Base-by-base conservation (phyloP, 2,329 filamentous ascomycete genomes). In the Penicillium sp. region DNA sequence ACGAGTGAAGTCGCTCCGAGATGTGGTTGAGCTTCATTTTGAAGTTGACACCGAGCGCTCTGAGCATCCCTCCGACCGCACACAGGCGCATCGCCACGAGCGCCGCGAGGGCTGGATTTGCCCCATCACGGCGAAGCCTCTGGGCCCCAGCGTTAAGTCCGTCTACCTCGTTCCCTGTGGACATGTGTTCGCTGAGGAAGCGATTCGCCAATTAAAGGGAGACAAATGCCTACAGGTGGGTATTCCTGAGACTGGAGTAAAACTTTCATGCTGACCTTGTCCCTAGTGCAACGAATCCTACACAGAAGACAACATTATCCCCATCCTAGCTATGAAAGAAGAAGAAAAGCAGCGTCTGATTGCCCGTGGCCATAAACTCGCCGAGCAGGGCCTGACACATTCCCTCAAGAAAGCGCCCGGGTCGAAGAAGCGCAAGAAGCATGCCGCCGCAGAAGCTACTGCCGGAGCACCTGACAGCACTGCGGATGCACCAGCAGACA, bases 131-230 rank as follows among this genome's bases (percentile, higher is more conserved):
- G 78, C 84, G 54, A 94, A 93, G 60, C 81, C 84, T 60, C 67
- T 98, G 15, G 92, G 92, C 0, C 80, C 88, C 0, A 73, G 74
- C 4, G 80, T 82, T 11, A 90, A 83, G 63, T 75, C 87, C 0
- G 86, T 94, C 1, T 98, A 96, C 55, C 56, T 98, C 2, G 85
- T 96, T 3, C 92, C 92, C 0, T 98, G 92, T 56, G 93, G 92
- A 0, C 93, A 98, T 69, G 89, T 86, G 0, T 96, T 96, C 65
- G 82, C 86, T 0, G 88, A 93, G 44, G 79, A 80, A 36, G 87
- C 88, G 6, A 81, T 96, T 49, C 84, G 82, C 50, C 85, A 92
- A 64, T 79, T 93, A n/a, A 72, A 73, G 15, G 74, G 68, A 2
- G 82, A 84, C 47, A 72, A 69, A 47, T 82, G 79, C 51, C 57